phyloP scores from a whole-genome alignment of 78 protist genomes.

The Emiliania huxleyi region DNA sequence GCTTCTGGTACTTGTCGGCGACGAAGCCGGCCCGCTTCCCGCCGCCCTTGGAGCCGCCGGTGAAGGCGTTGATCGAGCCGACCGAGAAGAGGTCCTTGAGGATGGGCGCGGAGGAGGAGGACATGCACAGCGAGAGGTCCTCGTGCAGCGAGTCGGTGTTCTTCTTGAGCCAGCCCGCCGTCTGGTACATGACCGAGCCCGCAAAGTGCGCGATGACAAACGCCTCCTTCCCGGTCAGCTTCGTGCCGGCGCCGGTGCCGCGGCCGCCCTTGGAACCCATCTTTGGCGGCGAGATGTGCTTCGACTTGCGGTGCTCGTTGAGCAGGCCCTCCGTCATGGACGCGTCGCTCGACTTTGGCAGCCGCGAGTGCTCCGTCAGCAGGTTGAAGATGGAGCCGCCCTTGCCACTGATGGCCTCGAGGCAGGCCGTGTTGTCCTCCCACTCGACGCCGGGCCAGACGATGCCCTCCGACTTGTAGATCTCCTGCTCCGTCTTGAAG shows the following conservation, averaged over 20 bases:
- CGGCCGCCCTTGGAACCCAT: background rate
- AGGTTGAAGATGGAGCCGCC: background rate
- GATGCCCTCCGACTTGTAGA: background rate
- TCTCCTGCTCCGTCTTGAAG: slow-evolving; percentile 20
- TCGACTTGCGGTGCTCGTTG: background rate
- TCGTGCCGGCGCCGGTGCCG: background rate
- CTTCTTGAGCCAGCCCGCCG: slow-evolving; percentile 9
- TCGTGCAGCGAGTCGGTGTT: slow-evolving; percentile 11
- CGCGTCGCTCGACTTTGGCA: background rate
- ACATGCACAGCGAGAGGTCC: background rate
- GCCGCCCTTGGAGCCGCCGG: slow-evolving; percentile 18
- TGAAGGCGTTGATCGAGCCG: slow-evolving; percentile 21
- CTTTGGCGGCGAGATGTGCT: background rate
- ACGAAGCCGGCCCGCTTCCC: background rate
- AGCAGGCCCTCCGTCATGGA: background rate
- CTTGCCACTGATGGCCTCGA: background rate
- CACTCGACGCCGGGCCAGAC: slow-evolving; percentile 8
- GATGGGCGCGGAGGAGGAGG: background rate
- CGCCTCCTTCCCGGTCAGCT: background rate
- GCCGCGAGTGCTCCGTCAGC: slow-evolving; percentile 17
- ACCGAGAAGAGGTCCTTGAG: background rate
- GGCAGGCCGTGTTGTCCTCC: background rate
- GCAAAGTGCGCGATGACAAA: slow-evolving; percentile 2
- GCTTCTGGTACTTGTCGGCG: background rate
- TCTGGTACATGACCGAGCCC: background rate